These are phyloP conservation scores for Hondaea fermentalgiana DNA, from an alignment of 108 stramenopile genomes.

Conservation along the genomic window DNA sequence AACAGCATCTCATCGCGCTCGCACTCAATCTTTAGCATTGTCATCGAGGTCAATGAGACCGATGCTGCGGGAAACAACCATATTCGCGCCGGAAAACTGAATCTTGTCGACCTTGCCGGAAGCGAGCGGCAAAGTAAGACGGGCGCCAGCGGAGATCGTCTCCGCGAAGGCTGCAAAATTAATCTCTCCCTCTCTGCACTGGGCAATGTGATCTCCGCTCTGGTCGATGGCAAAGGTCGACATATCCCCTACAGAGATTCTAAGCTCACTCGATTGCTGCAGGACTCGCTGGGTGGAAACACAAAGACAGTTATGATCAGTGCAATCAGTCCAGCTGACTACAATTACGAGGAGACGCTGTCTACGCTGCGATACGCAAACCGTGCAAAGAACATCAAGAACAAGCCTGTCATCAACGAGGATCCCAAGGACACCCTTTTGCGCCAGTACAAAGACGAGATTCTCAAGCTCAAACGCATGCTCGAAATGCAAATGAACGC, in stretches of 20 bases:
- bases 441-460: constrained; percentile 55
- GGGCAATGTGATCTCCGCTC: constrained; percentile 69
- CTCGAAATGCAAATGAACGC: constrained; percentile 11
- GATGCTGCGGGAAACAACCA: constrained; percentile 41
- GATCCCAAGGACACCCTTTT: constrained; percentile 57
- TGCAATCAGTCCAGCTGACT: constrained; percentile 58
- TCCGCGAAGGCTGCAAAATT: constrained; percentile 57
- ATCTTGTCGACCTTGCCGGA: constrained; percentile 59
- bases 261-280: constrained; percentile 48
- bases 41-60: constrained; percentile 36
- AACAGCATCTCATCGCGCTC: constrained; percentile 48
- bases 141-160: constrained; percentile 47
- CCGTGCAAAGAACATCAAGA: constrained; percentile 58
- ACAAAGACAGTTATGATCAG: constrained; percentile 66
- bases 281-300: constrained; percentile 55
- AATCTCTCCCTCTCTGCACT: constrained; percentile 91
- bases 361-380: constrained; percentile 59
- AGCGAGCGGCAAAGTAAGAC: constrained; percentile 52
- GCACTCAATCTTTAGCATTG: constrained; percentile 52
- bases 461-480: constrained; percentile 59
- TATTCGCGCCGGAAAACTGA: constrained; percentile 51
- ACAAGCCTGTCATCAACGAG: constrained; percentile 57
- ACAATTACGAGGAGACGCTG: constrained; percentile 60
- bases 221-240: constrained; percentile 47
- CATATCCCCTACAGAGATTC: constrained; percentile 62